phyloP scores from a whole-genome alignment of 2,329 filamentous ascomycete genomes.

The Plenodomus tracheiphilus region DNA sequence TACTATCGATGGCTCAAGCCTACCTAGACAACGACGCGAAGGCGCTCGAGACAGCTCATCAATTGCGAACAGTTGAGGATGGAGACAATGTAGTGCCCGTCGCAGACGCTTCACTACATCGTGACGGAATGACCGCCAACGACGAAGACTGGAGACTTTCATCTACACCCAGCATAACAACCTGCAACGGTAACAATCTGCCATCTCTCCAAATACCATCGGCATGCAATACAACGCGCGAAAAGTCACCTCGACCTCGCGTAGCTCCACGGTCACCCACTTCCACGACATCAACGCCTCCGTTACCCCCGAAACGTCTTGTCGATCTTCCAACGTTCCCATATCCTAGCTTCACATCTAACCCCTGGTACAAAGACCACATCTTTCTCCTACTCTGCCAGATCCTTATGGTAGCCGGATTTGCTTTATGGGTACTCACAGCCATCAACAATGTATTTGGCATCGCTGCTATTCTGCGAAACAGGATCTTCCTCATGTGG shows the following conservation, averaged over 20 bases:
- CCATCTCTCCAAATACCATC: neutral
- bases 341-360: conserved; percentile 11
- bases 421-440: conserved; percentile 21
- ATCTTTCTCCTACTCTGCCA: conserved; percentile 20
- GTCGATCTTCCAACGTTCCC: conserved; percentile 6
- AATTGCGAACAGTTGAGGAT: neutral
- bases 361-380: conserved; percentile 24
- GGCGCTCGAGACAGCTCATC: neutral
- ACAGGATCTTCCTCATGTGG: conserved; percentile 25
- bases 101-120: neutral
- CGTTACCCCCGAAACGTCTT: neutral
- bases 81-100: neutral
- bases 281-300: neutral
- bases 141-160: neutral
- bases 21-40: conserved; percentile 32
- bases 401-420: conserved; percentile 14
- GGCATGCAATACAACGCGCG: neutral
- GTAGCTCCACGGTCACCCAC: neutral
- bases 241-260: conserved; percentile 1
- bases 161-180: neutral
- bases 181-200: conserved; percentile 4
- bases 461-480: conserved; percentile 20
- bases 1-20: conserved; percentile 26
- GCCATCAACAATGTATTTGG: conserved; percentile 17
- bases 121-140: neutral